Evolutionary conservation across 768 basidiomycete genomes (phyloP).

Genomic region (Tulasnella sp.): DNA sequence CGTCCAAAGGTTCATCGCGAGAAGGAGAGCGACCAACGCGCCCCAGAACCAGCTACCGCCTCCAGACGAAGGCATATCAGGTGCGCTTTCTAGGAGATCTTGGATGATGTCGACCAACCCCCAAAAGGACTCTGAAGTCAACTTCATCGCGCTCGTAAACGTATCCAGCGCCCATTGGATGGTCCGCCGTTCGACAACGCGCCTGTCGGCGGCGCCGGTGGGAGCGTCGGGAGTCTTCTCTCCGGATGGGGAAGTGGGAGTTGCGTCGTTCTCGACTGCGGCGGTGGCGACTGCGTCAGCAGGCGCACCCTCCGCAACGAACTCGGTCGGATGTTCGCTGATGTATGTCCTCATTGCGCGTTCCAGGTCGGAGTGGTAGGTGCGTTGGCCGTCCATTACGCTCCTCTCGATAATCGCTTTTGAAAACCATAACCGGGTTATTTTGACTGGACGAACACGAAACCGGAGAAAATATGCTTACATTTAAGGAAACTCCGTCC

Average conservation of each 20-base stretch:
- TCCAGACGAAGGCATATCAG: constrained; percentile 14
- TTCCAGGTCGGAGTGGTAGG: constrained; percentile 74
- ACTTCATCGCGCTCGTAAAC: constrained; percentile 60
- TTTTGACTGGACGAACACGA: background rate
- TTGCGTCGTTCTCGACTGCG: constrained; percentile 18
- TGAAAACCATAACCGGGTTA: background rate
- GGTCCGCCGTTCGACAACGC: constrained; percentile 56
- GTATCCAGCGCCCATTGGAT: constrained; percentile 88
- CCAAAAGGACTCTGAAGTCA: constrained; percentile 55
- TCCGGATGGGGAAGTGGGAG: constrained; percentile 13
- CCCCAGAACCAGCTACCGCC: constrained; percentile 38
- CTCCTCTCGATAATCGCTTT: constrained; percentile 88
- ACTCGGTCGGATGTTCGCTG: constrained; percentile 78
- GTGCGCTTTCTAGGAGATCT: constrained; percentile 29
- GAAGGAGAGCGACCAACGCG: constrained; percentile 54
- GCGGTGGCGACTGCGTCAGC: constrained; percentile 33
- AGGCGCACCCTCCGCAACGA: constrained; percentile 67
- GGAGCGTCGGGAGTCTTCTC: background rate
- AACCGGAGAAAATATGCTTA: constrained; percentile 24
- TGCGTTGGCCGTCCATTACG: constrained; percentile 82
- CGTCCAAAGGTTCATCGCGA: constrained; percentile 79
- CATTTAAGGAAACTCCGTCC: constrained; percentile 95
- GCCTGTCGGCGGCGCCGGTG: constrained; percentile 35
- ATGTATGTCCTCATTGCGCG: constrained; percentile 82
- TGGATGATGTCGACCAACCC: constrained; percentile 66